phyloP scores from a whole-genome alignment of 352 stramenopile species.

The Thraustochytrium striatum region DNA sequence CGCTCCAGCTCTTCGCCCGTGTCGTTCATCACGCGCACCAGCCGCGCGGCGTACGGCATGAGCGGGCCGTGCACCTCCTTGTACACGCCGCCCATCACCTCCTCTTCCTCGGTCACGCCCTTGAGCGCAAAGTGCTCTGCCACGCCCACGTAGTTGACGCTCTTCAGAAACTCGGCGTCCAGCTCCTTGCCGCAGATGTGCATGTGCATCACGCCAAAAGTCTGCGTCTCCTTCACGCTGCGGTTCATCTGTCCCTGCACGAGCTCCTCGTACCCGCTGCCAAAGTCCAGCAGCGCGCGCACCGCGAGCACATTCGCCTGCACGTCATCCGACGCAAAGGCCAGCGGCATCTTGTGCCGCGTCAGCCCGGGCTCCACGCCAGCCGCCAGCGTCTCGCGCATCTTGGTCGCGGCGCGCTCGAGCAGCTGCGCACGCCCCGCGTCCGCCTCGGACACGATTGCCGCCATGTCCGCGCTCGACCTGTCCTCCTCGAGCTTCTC shows the following conservation, averaged over 20 bases:
- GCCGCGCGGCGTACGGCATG: constrained; percentile 12
- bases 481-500: no score
- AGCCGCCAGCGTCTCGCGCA: no score
- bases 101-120: not conserved
- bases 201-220: constrained; percentile 47
- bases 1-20: constrained; percentile 1
- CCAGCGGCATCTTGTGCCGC: constrained; percentile 19
- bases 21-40: not conserved
- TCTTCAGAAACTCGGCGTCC: constrained; percentile 1
- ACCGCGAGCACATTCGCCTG: constrained; percentile 15
- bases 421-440: no score
- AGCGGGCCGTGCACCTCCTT: constrained; percentile 11
- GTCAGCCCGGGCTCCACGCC: no score
- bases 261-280: not conserved
- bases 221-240: not conserved
- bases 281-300: not conserved
- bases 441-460: no score
- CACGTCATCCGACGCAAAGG: constrained; percentile 9
- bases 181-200: constrained; percentile 19
- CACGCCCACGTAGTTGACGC: not conserved
- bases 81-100: not conserved
- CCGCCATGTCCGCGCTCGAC: no score
- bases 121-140: constrained; percentile 34
- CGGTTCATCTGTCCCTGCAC: not conserved
- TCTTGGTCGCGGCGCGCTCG: no score